These are phyloP conservation scores for Ceratobasidium sp. DNA, from an alignment of 1,284 basidiomycete genomes.

Conservation along the genomic window DNA sequence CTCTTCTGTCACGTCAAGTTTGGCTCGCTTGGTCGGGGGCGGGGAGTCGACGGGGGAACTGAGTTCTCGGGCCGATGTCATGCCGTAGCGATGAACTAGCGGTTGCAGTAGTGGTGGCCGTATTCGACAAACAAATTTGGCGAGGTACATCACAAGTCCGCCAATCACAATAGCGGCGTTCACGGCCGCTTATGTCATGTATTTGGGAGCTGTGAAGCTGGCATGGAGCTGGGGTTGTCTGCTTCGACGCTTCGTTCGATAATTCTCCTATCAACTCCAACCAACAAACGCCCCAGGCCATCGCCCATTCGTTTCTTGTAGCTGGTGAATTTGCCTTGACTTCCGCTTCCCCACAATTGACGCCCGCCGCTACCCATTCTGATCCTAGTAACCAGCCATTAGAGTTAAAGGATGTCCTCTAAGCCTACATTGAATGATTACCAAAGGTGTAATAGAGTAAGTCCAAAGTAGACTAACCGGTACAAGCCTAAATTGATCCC, in stretches of 20 bases:
- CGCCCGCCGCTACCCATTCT: neutral
- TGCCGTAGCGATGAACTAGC: neutral
- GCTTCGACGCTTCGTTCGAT: neutral
- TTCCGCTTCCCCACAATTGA: neutral
- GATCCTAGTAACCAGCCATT: neutral
- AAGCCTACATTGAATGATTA: slow-evolving; percentile 26
- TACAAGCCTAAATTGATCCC: neutral
- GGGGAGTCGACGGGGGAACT: slow-evolving; percentile 12
- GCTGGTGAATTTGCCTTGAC: neutral
- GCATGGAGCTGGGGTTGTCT: neutral
- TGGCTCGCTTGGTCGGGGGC: slow-evolving; percentile 25
- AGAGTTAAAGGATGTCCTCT: slow-evolving; percentile 1
- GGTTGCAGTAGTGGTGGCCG: neutral
- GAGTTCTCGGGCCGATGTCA: slow-evolving; percentile 21
- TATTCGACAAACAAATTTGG: slow-evolving; percentile 26
- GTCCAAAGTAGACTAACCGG: slow-evolving; percentile 8
- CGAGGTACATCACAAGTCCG: slow-evolving; percentile 9
- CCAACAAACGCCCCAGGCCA: neutral
- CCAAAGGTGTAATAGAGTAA: slow-evolving; percentile 26
- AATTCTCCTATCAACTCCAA: neutral
- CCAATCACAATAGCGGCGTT: neutral
- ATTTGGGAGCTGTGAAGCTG: neutral
- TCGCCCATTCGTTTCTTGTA: no score
- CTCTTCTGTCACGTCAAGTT: slow-evolving; percentile 12
- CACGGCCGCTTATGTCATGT: slow-evolving; percentile 1